Evolutionary conservation across 1,284 basidiomycete species (phyloP).

Genomic region (Tranzscheliella williamsii): DNA sequence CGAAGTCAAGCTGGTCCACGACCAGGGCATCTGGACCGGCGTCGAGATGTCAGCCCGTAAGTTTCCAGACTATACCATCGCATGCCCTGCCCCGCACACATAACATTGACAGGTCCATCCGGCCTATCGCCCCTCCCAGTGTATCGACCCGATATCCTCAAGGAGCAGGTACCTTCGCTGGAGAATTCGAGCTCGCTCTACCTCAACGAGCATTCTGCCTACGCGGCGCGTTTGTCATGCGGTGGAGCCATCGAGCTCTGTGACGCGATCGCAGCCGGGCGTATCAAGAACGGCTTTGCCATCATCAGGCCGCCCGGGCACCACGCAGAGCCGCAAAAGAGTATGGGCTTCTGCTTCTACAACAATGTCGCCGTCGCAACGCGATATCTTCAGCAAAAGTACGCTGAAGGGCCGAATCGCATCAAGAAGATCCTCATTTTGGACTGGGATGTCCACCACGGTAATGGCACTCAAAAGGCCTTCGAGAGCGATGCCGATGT

Average conservation of each 20-base stretch:
- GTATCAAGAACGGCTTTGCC: conserved; percentile 85
- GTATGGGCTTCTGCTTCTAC: conserved; percentile 99
- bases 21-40: conserved; percentile 85
- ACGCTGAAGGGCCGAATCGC: conserved; percentile 70
- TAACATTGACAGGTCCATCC: too few relatives aligned
- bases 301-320: conserved; percentile 97
- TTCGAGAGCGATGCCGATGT: conserved; percentile 90
- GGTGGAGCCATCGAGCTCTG: conserved; percentile 92
- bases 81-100: too few relatives aligned
- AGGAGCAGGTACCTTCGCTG: conserved; percentile 70
- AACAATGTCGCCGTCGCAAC: conserved; percentile 96
- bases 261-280: conserved; percentile 79
- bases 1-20: conserved; percentile 87
- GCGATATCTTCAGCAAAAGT: conserved; percentile 62
- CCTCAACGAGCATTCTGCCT: conserved; percentile 81
- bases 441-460: conserved; percentile 99
- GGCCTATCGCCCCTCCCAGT: too few relatives aligned
- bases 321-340: conserved; percentile 94
- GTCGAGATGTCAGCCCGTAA: conserved; percentile 76
- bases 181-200: conserved; percentile 83
- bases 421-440: conserved; percentile 78
- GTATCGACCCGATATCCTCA: conserved; percentile 43
- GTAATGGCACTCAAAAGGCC: conserved; percentile 93
- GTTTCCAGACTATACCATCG: conserved; percentile 57
- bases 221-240: conserved; percentile 82